Evolutionary conservation across 192 early-diverging fungal species (phyloP).

Genomic region (Lobulomyces angularis): DNA sequence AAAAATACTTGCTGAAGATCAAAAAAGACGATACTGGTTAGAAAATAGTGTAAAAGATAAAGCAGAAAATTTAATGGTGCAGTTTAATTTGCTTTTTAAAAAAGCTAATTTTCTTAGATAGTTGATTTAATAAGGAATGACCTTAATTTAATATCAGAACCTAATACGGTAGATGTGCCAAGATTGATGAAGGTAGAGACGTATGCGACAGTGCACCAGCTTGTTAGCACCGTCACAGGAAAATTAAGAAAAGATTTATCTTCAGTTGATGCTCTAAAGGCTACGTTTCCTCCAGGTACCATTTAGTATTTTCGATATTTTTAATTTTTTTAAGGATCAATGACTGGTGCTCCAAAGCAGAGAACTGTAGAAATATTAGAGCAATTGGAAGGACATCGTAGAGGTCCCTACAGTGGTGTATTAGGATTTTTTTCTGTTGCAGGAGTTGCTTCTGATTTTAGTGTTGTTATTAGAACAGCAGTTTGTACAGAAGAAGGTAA

Average conservation of each 20-base stretch:
- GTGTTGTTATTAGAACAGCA: constrained; percentile 85
- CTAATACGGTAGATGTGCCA: constrained; percentile 59
- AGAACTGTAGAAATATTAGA: constrained; percentile 72
- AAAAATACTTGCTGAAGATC: constrained; percentile 20
- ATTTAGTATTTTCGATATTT: background rate
- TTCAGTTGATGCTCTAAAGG: constrained; percentile 53
- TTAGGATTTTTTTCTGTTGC: constrained; percentile 71
- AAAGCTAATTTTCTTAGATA: constrained; percentile 39
- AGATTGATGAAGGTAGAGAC: constrained; percentile 78
- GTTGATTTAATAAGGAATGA: constrained; percentile 95
- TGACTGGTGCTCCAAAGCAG: constrained; percentile 95
- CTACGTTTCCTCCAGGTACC: constrained; percentile 74
- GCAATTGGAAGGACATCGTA: constrained; percentile 50
- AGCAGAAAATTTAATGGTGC: constrained; percentile 92
- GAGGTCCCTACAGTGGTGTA: constrained; percentile 82
- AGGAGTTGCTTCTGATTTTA: constrained; percentile 55
- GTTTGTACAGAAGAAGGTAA: constrained; percentile 28
- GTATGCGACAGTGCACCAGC: constrained; percentile 82
- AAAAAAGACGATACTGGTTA: constrained; percentile 30
- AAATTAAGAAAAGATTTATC: constrained; percentile 44
- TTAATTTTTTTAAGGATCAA: constrained; percentile 50
- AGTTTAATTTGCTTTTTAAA: constrained; percentile 4
- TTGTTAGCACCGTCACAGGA: constrained; percentile 70
- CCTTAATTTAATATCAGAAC: constrained; percentile 58
- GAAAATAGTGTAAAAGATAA: constrained; percentile 72